Evolutionary conservation across 257 asterid genomes (phyloP).

Genomic region (Misopates orontium): DNA sequence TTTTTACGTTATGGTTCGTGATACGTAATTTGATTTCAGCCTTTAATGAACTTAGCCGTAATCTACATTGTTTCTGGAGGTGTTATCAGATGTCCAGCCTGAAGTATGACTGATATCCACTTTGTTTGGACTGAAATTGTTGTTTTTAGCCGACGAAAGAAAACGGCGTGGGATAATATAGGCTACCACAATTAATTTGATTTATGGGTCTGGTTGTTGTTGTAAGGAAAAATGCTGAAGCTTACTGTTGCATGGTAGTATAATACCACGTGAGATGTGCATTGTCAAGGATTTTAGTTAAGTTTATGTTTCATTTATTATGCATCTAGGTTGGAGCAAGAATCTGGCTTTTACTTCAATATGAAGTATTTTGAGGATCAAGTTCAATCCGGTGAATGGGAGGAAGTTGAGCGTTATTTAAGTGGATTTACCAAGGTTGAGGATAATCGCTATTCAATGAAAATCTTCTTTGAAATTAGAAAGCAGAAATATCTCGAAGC

Average conservation of each 20-base stretch:
- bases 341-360: slow-evolving; percentile 92
- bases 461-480: slow-evolving; percentile 92
- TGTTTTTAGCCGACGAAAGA: slow-evolving; percentile 6
- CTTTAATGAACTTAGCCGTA: slow-evolving; percentile 6
- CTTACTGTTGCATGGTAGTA: slow-evolving; percentile 5
- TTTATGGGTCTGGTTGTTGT: neutral
- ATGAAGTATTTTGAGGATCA: slow-evolving; percentile 94
- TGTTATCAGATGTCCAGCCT: neutral
- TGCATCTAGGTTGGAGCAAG: slow-evolving; percentile 82
- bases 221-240: neutral
- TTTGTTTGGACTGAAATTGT: slow-evolving; percentile 12
- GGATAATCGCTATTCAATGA: slow-evolving; percentile 94
- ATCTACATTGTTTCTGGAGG: neutral
- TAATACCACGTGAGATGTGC: neutral
- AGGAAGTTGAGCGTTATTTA: slow-evolving; percentile 84
- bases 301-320: slow-evolving; percentile 26
- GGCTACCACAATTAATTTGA: too few relatives aligned
- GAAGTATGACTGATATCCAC: slow-evolving; percentile 2
- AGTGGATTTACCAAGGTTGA: slow-evolving; percentile 94
- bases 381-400: slow-evolving; percentile 99
- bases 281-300: slow-evolving; percentile 16
- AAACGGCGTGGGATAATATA: neutral
- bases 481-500: slow-evolving; percentile 98
- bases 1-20: slow-evolving; percentile 1
- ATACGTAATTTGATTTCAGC: neutral